phyloP scores from a whole-genome alignment of 768 basidiomycete genomes.

The Rhodosporidiobolus sp. region DNA sequence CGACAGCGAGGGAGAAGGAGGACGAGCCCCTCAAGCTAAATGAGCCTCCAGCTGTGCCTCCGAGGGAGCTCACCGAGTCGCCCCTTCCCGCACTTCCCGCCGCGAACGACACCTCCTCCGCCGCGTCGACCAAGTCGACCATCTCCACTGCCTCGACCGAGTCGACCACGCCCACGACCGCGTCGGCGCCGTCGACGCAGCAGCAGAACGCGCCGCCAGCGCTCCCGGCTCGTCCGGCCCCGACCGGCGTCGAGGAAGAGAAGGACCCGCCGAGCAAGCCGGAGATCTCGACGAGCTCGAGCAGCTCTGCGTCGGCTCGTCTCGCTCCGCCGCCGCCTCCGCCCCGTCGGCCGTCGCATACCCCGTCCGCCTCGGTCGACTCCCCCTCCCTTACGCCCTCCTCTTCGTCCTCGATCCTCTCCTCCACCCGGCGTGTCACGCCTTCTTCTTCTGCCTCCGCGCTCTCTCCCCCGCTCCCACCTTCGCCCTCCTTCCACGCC shows the following conservation, averaged over 20 bases:
- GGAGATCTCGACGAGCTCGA: no score
- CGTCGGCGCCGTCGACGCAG: not conserved
- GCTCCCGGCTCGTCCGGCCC: not conserved
- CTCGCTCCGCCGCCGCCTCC: not conserved
- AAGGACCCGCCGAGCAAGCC: no score
- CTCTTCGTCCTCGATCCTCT: not conserved
- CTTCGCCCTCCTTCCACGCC: not conserved
- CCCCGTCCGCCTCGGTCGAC: constrained; percentile 19
- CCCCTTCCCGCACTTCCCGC: not conserved
- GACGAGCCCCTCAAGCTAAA: not conserved
- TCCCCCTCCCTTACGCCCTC: not conserved
- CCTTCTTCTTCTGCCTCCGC: constrained; percentile 44
- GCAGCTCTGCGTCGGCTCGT: not conserved
- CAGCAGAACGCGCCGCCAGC: not conserved
- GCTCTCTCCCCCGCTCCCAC: not conserved
- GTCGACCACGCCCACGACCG: not conserved
- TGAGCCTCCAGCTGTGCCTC: not conserved
- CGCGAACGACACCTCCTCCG: not conserved
- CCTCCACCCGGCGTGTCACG: no score
- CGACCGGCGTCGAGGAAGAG: no score
- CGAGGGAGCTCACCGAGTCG: not conserved
- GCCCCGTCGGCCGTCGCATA: not conserved
- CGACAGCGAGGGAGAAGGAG: not conserved
- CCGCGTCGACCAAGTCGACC: not conserved
- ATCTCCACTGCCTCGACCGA: not conserved